A percentile compares a stretch with the other conserved stretches of the same genome.
Evolutionary conservation across 495 filamentous ascomycete genomes (phyloP).

Genomic region (Parathielavia hyrcaniae): DNA sequence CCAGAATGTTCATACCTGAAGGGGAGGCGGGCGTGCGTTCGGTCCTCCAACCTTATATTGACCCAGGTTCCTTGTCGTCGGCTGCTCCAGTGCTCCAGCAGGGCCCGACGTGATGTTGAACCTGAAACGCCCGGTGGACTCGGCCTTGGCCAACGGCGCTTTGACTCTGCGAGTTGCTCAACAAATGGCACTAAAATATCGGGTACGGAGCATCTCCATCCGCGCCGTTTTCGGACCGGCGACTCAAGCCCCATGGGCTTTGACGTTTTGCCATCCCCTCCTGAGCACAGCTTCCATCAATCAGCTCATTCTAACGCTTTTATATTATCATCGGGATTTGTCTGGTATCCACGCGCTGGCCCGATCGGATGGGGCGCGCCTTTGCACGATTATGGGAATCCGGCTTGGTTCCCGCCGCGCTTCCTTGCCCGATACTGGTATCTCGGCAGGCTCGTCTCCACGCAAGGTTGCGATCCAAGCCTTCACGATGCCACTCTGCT

Average conservation of each 20-base stretch:
- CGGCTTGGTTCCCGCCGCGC: conserved; percentile 19
- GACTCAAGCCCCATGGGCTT: neutral
- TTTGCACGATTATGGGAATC: conserved; percentile 22
- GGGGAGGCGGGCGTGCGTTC: too few species aligned
- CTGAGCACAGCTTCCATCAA: neutral
- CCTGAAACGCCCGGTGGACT: too few species aligned
- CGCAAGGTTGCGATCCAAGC: conserved; percentile 8
- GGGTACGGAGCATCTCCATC: neutral
- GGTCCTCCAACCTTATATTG: too few species aligned
- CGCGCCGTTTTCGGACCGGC: conserved; percentile 1
- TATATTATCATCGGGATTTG: too few species aligned
- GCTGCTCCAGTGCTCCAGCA: too few species aligned
- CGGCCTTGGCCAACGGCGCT: neutral
- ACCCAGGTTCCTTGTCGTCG: too few species aligned
- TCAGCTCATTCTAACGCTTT: neutral
- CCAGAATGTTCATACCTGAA: too few species aligned
- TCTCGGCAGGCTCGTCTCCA: conserved; percentile 16
- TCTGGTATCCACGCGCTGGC: neutral
- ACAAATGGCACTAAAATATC: neutral
- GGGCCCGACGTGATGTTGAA: too few species aligned
- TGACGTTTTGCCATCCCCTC: neutral
- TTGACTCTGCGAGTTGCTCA: neutral
- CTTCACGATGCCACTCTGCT: conserved; percentile 11
- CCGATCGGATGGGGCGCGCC: conserved; percentile 14
- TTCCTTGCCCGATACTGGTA: conserved; percentile 16